Evolutionary conservation across 345 rosid species (phyloP).

Genomic region (Draba incana): DNA sequence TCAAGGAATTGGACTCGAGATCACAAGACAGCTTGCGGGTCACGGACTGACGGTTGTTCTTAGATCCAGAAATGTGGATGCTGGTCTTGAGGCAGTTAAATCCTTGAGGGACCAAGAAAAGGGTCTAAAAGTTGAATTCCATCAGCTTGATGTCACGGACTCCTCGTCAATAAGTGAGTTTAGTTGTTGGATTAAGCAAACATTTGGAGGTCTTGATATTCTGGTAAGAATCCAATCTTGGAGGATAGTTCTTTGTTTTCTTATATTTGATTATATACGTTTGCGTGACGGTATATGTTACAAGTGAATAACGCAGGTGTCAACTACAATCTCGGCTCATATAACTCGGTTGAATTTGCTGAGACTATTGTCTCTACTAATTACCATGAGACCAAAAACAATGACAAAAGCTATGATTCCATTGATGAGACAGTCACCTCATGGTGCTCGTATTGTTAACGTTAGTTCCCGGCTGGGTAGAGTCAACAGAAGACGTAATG

Average conservation of each 20-base stretch:
- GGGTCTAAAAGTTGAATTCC: constrained; percentile 36
- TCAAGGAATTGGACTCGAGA: constrained; percentile 85
- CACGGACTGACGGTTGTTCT: constrained; percentile 76
- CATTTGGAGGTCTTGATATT: constrained; percentile 43
- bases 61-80: constrained; percentile 68
- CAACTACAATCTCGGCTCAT: constrained; percentile 71
- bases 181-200: constrained; percentile 40
- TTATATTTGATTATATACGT: background rate
- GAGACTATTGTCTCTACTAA: constrained; percentile 64
- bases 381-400: constrained; percentile 73
- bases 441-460: constrained; percentile 78
- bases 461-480: constrained; percentile 86
- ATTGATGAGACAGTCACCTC: constrained; percentile 70
- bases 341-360: constrained; percentile 72
- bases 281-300: constrained; percentile 12
- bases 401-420: constrained; percentile 83
- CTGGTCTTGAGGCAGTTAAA: constrained; percentile 70
- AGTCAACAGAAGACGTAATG: constrained; percentile 74
- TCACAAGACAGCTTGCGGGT: constrained; percentile 73
- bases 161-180: constrained; percentile 23
- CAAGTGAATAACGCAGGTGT: constrained; percentile 98
- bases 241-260: background rate
- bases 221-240: constrained; percentile 32
- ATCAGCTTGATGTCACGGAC: constrained; percentile 42
- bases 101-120: constrained; percentile 54